Conservation (phyloP, 1,284 basidiomycete species). For the Sanghuangporus sanghuang region DNA sequence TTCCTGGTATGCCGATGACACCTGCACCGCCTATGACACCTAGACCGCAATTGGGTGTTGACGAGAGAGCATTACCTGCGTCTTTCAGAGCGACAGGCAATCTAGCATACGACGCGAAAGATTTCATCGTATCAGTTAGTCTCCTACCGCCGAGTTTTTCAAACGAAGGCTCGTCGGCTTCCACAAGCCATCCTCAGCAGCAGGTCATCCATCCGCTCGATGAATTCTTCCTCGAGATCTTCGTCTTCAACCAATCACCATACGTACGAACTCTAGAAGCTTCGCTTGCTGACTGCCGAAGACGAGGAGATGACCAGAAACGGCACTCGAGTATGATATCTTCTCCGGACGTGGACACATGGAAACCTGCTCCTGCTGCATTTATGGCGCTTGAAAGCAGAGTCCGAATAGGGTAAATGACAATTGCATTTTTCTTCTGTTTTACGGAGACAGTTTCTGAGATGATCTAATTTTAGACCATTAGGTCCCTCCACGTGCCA, state of each 20-base stretch:
- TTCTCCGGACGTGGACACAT: constrained; percentile 25
- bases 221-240: constrained; percentile 80
- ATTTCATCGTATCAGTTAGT: constrained; percentile 71
- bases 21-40: constrained; percentile 60
- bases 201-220: constrained; percentile 63
- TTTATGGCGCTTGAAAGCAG: constrained; percentile 78
- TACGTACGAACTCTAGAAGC: constrained; percentile 77
- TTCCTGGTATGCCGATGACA: constrained; percentile 39
- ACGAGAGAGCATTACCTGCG: constrained; percentile 22
- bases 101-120: constrained; percentile 36
- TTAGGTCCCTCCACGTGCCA: constrained; percentile 77
- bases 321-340: not conserved
- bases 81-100: constrained; percentile 20
- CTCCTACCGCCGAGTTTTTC: constrained; percentile 36
- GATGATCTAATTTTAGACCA: constrained; percentile 43
- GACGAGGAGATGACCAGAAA: constrained; percentile 36
- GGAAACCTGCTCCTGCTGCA: constrained; percentile 44
- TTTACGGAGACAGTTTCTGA: not conserved
- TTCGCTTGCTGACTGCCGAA: constrained; percentile 53
- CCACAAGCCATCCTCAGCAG: constrained; percentile 22
- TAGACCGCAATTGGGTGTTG: constrained; percentile 41
- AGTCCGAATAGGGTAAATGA: constrained; percentile 69
- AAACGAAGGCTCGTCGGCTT: constrained; percentile 18
- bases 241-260: constrained; percentile 82
- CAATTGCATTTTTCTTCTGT: not conserved